Conservation (phyloP, 352 stramenopile genomes). For the Thraustotheca clavata region DNA sequence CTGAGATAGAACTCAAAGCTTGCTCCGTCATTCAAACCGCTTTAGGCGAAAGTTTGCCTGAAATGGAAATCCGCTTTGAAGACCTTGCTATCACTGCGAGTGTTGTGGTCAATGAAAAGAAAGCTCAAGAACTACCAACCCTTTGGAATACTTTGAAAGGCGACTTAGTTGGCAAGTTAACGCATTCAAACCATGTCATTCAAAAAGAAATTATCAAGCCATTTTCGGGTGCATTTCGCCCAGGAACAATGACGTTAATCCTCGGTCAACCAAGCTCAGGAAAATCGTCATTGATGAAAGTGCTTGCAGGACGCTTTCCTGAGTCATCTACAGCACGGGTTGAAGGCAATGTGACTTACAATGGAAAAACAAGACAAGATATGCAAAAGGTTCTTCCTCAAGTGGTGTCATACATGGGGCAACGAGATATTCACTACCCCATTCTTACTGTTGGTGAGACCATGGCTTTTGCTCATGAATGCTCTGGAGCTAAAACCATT, state of each 20-base stretch:
- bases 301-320: constrained; percentile 42
- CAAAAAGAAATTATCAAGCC: constrained; percentile 38
- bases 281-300: constrained; percentile 53
- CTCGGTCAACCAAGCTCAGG: constrained; percentile 41
- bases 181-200: constrained; percentile 27
- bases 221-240: constrained; percentile 26
- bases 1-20: too few relatives aligned
- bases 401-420: constrained; percentile 37
- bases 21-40: background rate
- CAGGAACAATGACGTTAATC: constrained; percentile 42
- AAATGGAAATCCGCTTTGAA: constrained; percentile 31
- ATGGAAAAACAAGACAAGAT: background rate
- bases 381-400: constrained; percentile 27
- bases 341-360: constrained; percentile 17
- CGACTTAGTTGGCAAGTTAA: constrained; percentile 26
- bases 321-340: constrained; percentile 34
- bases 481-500: background rate
- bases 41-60: constrained; percentile 18
- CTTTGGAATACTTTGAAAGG: constrained; percentile 28
- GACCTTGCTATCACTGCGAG: constrained; percentile 32
- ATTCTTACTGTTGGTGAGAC: constrained; percentile 46
- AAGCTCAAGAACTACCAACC: constrained; percentile 32
- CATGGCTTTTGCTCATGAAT: constrained; percentile 36
- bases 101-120: constrained; percentile 17
- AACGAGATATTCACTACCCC: constrained; percentile 41